Conservation (phyloP, 768 basidiomycete species). For the Neoboletus magnificus region DNA sequence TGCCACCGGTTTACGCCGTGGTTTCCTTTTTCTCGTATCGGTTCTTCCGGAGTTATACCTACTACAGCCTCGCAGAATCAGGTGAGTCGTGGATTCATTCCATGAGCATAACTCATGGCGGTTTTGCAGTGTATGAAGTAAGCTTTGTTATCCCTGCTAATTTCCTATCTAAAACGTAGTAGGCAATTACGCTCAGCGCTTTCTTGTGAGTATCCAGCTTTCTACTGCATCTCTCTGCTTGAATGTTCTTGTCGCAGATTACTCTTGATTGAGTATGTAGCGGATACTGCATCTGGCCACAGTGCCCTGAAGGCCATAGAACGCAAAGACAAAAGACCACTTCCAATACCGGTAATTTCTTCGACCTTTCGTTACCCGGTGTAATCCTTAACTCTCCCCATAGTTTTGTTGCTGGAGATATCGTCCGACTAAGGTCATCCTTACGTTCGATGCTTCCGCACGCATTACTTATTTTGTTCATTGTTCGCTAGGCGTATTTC, state of each 20-base stretch:
- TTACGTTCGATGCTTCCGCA: neutral
- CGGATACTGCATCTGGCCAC: constrained; percentile 60
- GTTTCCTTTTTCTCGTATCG: constrained; percentile 87
- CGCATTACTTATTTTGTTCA: constrained; percentile 5
- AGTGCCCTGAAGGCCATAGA: constrained; percentile 64
- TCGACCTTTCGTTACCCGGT: neutral
- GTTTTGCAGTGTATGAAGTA: constrained; percentile 62
- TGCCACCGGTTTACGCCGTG: constrained; percentile 79
- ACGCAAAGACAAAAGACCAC: constrained; percentile 71
- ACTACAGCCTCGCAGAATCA: constrained; percentile 50
- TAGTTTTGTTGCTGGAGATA: constrained; percentile 83
- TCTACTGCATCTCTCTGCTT: neutral
- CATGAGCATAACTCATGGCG: constrained; percentile 26
- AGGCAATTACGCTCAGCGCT: constrained; percentile 82
- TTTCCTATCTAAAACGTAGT: constrained; percentile 17
- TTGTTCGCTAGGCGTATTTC: constrained; percentile 62
- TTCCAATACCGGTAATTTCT: constrained; percentile 63
- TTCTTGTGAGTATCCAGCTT: constrained; percentile 61
- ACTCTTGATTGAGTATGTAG: constrained; percentile 82
- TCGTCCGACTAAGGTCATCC: constrained; percentile 67
- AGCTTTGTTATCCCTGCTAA: constrained; percentile 12
- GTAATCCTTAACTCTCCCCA: neutral
- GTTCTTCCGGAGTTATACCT: constrained; percentile 75
- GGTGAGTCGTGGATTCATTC: constrained; percentile 33
- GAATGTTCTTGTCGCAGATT: constrained; percentile 42